Base-by-base conservation (phyloP, 2,329 filamentous ascomycete genomes). In the Colletotrichum tanaceti region DNA sequence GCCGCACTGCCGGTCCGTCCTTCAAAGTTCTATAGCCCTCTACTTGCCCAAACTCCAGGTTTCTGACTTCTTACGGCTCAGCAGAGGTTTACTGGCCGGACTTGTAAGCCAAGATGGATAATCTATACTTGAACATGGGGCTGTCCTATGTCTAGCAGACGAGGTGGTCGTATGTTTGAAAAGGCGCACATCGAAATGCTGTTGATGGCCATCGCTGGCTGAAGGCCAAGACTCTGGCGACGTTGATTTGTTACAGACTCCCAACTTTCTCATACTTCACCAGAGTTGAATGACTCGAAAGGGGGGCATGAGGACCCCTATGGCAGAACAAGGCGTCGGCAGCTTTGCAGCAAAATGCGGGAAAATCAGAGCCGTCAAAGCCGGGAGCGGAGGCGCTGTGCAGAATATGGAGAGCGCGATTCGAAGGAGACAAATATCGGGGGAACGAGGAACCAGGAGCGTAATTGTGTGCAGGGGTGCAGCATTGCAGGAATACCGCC, bases 361-460 rank as follows among this genome's bases (percentile, higher is more conserved):
- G 64, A 63, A 46, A 63, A 70, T 59, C 67, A 70, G 67, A 64
- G 64, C 64, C 67, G 67, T 59, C 67, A 50, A 68, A 70, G 68
- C 67, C 67, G 58, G 67, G 67, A 70, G 64, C 58, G 58, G 67
- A 70, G 67, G 67, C 63, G 63, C 63, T 68, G 52, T 63, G 63
- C 63, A 68, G 58, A 16, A 7, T 32, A 20, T 38, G 22, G 46
- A 20, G 28, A 43, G 20, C 38, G 59, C 50, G 49, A 60, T 68
- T 65, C 28, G 62, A 61, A 39, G 54, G 28, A 7, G 28, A 32
- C 49, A 46, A 58, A 70, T 58, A 46, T 38, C 57, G 67, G 63
- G 39, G 44, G 46, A 46, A 68, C 35, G 54, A 63, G 52, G 20
- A 55, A 60, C 57, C 63, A 58, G 41, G 38, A 44, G 28, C 65